phyloP scores from a whole-genome alignment of 1,284 basidiomycete genomes.

The Sporisorium graminicola region DNA sequence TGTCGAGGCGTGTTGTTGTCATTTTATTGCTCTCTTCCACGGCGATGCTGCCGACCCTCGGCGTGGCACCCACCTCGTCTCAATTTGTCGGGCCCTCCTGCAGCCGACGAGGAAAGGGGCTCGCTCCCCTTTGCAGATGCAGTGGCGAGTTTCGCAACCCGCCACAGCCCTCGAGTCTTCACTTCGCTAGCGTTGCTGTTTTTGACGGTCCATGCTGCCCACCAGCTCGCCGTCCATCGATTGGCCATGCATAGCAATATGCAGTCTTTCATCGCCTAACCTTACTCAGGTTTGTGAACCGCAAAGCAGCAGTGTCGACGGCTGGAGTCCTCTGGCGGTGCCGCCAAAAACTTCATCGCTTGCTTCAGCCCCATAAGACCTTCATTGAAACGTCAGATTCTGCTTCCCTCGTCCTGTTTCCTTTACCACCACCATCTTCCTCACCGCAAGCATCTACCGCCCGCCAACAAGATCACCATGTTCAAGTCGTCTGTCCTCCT shows the following conservation, averaged over 20 bases:
- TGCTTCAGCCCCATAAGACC: constrained; percentile 4
- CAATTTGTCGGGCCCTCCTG: constrained; percentile 4
- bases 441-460: constrained; percentile 5
- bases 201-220: constrained; percentile 2
- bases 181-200: constrained; percentile 10
- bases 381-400: not conserved
- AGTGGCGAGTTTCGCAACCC: not conserved
- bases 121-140: not conserved
- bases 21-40: not conserved
- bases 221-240: not conserved
- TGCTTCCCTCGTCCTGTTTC: constrained; percentile 2
- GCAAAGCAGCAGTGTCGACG: too few relatives aligned
- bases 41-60: constrained; percentile 3
- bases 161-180: not conserved
- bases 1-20: not conserved
- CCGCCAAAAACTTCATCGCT: not conserved
- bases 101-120: constrained; percentile 5
- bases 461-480: constrained; percentile 22
- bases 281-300: not conserved
- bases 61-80: constrained; percentile 1
- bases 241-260: constrained; percentile 3
- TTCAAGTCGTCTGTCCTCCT: constrained; percentile 36
- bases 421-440: constrained; percentile 13
- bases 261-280: not conserved
- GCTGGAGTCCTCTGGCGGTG: not conserved